phyloP scores from a whole-genome alignment of 139 green algal genomes.

The Nannochloris sp. region DNA sequence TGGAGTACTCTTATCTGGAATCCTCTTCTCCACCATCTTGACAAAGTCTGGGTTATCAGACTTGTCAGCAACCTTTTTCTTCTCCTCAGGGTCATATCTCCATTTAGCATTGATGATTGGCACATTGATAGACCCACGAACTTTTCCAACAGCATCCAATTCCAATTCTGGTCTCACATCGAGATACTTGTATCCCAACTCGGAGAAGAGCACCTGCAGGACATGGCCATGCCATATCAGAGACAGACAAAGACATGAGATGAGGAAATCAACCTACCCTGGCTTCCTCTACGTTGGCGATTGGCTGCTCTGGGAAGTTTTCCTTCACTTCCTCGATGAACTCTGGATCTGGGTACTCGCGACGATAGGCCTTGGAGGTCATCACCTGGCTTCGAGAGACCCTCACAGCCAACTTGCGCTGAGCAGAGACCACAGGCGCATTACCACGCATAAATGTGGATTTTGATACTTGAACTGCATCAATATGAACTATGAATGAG shows the following conservation, averaged over 20 bases:
- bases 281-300: constrained; percentile 62
- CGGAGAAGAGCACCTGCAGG: constrained; percentile 41
- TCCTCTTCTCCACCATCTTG: constrained; percentile 52
- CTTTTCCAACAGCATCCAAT: constrained; percentile 58
- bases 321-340: constrained; percentile 39
- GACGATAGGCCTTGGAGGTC: constrained; percentile 12
- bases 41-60: constrained; percentile 41
- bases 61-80: constrained; percentile 40
- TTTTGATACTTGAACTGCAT: neutral
- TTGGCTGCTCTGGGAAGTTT: constrained; percentile 53
- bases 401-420: neutral
- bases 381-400: constrained; percentile 1
- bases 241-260: neutral
- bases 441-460: neutral
- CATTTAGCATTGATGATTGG: constrained; percentile 19
- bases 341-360: constrained; percentile 38
- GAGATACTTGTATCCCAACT: constrained; percentile 60
- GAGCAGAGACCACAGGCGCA: neutral
- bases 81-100: constrained; percentile 35
- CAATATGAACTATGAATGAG: neutral
- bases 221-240: neutral
- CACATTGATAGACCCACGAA: constrained; percentile 56
- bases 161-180: constrained; percentile 66
- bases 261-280: constrained; percentile 22
- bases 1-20: constrained; percentile 63